Evolutionary conservation across 116 monocot species (phyloP), one percentile per base, ranked within the genome.

Genomic region (Phalaenopsis hybrid): DNA sequence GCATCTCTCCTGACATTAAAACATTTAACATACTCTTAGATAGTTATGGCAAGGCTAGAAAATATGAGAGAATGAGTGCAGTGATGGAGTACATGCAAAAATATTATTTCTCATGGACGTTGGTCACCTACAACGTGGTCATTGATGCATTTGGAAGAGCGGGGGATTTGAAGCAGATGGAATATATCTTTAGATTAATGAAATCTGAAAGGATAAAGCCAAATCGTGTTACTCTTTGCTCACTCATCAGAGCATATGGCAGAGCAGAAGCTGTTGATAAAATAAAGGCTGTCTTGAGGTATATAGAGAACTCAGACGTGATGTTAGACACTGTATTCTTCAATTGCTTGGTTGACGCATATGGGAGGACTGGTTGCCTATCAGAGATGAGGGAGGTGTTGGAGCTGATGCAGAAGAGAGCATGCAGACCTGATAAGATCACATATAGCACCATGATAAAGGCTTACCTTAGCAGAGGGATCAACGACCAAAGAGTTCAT

Each of bases 21-120:
- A 98, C 98, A 37, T 98, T 95, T 82, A 98, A 98, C 80, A 95
- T 98, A 75, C 95, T 98, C 79, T 84, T 95, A 3, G 95, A 98
- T 86, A 93, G 92, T 2, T 95, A 98, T 74, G 93, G 93, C 43
- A 98, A 98, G 87, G 85, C 95, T 37, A 86, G 77, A 57, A 89
- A 84, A 81, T 98, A 94, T 41, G 88, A 93, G 45, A 98, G 93
- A 77, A 98, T 98, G 98, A 90, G 98, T 78, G 87, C 98, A 13
- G 95, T 98, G 21, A 98, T 98, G 93, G 97, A 98, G 78, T 98
- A 87, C 93, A 98, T 98, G 95, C 93, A 98, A 69, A 98, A 92
- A 78, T 98, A 95, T 81, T 89, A 92, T 79, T 95, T 80, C 77
- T 94, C 97, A 0, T 98, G 94, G 97, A 93, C 97, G 0, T 50